Base-by-base conservation (phyloP, 1,284 basidiomycete species). In the Cryptococcus hybrid region DNA sequence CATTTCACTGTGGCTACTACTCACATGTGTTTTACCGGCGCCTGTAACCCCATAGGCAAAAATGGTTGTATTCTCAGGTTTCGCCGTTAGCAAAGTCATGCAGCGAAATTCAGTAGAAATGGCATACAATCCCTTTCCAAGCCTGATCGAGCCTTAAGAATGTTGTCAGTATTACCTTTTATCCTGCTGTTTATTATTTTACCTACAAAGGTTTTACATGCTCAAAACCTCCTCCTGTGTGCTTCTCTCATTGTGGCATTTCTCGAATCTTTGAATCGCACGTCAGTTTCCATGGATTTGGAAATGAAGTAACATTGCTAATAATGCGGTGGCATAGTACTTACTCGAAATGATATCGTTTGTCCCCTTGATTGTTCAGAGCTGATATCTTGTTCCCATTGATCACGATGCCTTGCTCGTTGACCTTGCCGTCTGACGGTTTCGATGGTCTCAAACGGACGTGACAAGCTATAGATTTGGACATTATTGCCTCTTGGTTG, bases 41-140 rank as follows among this genome's bases (percentile, higher is more conserved):
- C 70, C 70, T 7, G 71, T 74, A 3, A 70, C 70, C 12, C 71
- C 71, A 53, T 71, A 74, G 2, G 68, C 63, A 51, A 74, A 69
- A 30, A 72, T 62, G 0, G 66, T 70, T 5, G 64, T 58, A 39
- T 65, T 68, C 71, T 73, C 38, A 2, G 39, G n/a, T 24, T 3
- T 34, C 24, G 44, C 45, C 55, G 49, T 50, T 49, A 3, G 5
- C 7, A 36, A 24, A 24, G 24, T 24, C 24, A 24, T 24, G 24
- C 24, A 24, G 24, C 24, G 24, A 24, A 24, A 24, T 47, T 12
- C 48, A 35, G 24, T 24, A 24, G 5, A 13, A 3, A 6, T 5
- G 35, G 54, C 65, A 55, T 46, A 72, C 70, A 12, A 60, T 56
- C 3, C 70, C 70, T 35, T 53, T 47, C 42, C 59, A 63, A 1